Evolutionary conservation across 2,329 filamentous ascomycete genomes (phyloP), one percentile per base, ranked within the genome.

Genomic region (Trichophyton simii): DNA sequence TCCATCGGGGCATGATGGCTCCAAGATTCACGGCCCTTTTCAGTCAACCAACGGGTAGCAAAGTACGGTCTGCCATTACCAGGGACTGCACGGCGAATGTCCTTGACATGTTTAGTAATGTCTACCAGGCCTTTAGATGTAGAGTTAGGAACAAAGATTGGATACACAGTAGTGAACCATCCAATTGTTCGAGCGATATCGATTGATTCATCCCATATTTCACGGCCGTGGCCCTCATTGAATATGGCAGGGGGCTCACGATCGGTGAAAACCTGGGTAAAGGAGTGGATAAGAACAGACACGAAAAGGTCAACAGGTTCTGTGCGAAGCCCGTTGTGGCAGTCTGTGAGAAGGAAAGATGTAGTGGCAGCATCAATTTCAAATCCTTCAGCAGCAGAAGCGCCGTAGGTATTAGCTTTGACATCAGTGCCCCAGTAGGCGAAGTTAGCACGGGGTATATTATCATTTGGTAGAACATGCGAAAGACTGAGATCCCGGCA

Each of bases 101-200:
- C 74, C 64, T 76, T 76, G 25, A 75, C 72, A 50, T 67, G 69
- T 60, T 70, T 72, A 60, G 75, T 65, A 8, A 67, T 72, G 8
- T 74, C 67, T 15, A 68, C 54, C 9, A 75, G 63, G 34, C 67
- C 67, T 57, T 62, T 50, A 0, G 42, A 59, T 3, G 58, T 20
- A 3, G 54, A 57, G 0, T 68, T 65, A 3, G 68, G 63, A 2
- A 76, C 67, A 58, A 72, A 70, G 3, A 79, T 65, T 15, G 77
- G 78, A 28, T 73, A 75, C 59, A 80, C 70, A 38, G 78, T 77
- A 0, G 78, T 80, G 60, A 80, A 80, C 78, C 78, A 80, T 3
- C 78, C 78, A 11, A 80, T 72, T 0, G 78, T 80, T 28, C 74
- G 67, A 0, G 77, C 77, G 3, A 79, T 71, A 60, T 80, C 78